These are phyloP conservation scores for Annulohypoxylon stygium DNA, from an alignment of 495 filamentous ascomycete genomes.

Conservation along the genomic window DNA sequence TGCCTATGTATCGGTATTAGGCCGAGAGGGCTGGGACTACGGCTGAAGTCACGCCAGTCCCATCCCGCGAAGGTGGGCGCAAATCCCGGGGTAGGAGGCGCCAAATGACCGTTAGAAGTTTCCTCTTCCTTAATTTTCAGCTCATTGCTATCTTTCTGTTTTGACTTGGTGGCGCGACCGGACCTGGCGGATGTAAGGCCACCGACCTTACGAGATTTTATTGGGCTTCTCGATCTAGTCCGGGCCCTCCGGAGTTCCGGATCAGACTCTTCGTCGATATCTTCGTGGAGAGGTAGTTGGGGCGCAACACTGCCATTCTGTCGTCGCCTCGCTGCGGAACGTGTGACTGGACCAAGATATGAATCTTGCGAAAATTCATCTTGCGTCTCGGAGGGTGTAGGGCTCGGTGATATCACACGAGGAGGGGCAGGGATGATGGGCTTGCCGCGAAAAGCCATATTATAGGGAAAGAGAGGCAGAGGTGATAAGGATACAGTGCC, in stretches of 20 bases:
- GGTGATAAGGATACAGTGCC: conserved; percentile 65
- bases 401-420: conserved; percentile 78
- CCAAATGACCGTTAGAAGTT: conserved; percentile 76
- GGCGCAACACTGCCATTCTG: conserved; percentile 55
- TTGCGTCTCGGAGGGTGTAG: conserved; percentile 70
- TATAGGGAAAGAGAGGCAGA: conserved; percentile 61
- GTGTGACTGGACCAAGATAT: conserved; percentile 73
- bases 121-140: conserved; percentile 54
- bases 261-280: conserved; percentile 55
- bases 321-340: conserved; percentile 69
- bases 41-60: conserved; percentile 83
- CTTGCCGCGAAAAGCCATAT: conserved; percentile 56
- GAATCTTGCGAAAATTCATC: conserved; percentile 57
- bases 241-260: conserved; percentile 61
- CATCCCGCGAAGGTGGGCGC: conserved; percentile 61
- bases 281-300: conserved; percentile 53
- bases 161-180: conserved; percentile 31
- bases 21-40: conserved; percentile 90
- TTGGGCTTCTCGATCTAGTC: conserved; percentile 65
- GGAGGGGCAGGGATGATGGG: conserved; percentile 71
- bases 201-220: conserved; percentile 63
- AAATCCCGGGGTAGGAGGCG: conserved; percentile 64
- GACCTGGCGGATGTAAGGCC: conserved; percentile 58
- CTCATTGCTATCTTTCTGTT: conserved; percentile 38
- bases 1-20: conserved; percentile 92